Conservation (phyloP, 2,329 filamentous ascomycete species). For the Dothideomycetes sp. region DNA sequence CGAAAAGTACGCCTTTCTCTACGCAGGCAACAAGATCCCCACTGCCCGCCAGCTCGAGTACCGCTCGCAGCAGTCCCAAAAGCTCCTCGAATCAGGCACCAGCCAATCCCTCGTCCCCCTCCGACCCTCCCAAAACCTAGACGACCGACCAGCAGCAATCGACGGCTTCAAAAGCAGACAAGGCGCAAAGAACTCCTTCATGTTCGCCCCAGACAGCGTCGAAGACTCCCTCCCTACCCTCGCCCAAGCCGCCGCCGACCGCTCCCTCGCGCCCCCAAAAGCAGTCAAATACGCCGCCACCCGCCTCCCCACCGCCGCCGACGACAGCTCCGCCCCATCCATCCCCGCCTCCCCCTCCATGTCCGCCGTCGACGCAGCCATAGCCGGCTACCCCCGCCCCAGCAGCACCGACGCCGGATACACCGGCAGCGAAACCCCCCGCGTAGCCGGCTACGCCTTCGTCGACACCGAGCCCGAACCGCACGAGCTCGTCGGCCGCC, state of each 20-base stretch:
- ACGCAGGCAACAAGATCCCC: constrained; percentile 73
- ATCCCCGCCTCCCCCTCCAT: constrained; percentile 69
- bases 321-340: constrained; percentile 13
- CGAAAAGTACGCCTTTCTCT: constrained; percentile 82
- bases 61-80: constrained; percentile 50
- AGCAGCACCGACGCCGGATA: constrained; percentile 33
- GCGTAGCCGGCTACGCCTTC: constrained; percentile 88
- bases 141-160: constrained; percentile 63
- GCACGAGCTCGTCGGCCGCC: constrained; percentile 42
- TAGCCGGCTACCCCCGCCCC: constrained; percentile 57
- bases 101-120: constrained; percentile 1
- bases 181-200: constrained; percentile 67
- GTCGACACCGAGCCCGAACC: constrained; percentile 65
- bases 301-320: constrained; percentile 47
- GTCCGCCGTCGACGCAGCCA: constrained; percentile 73
- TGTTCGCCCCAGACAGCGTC: constrained; percentile 66
- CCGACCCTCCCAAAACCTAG: constrained; percentile 47
- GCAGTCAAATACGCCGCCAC: constrained; percentile 76
- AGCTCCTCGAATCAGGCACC: constrained; percentile 51
- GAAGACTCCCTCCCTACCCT: constrained; percentile 47
- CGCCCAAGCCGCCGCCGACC: constrained; percentile 55
- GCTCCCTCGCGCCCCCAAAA: constrained; percentile 66
- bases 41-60: constrained; percentile 50
- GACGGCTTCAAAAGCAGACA: constrained; percentile 55
- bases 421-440: constrained; percentile 66